Evolutionary conservation across 768 basidiomycete species (phyloP).

Genomic region (Gyrodon lividus): DNA sequence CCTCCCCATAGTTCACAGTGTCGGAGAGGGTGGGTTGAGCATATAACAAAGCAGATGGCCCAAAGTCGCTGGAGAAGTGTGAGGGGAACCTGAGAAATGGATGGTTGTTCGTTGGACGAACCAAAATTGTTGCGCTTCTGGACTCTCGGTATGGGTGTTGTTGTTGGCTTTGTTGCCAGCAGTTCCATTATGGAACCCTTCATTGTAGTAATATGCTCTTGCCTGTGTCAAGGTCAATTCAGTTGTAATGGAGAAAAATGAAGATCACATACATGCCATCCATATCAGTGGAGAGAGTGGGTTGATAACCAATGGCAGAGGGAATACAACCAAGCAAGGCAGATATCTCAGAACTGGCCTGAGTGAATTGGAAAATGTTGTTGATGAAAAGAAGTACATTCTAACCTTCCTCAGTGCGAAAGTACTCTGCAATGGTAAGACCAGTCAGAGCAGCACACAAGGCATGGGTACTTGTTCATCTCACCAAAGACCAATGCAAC

Average conservation of each 20-base stretch:
- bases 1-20: too few relatives aligned
- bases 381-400: slow-evolving; percentile 99
- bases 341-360: slow-evolving; percentile 99
- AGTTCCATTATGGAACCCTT: too few relatives aligned
- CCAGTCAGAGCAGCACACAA: slow-evolving; percentile 96
- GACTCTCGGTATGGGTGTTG: too few relatives aligned
- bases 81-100: too few relatives aligned
- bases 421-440: too few relatives aligned
- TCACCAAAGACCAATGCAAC: too few relatives aligned
- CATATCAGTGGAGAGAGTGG: slow-evolving; percentile 99
- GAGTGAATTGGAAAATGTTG: slow-evolving; percentile 99
- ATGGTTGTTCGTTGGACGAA: too few relatives aligned
- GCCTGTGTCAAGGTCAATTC: slow-evolving; percentile 47
- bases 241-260: background rate
- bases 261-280: slow-evolving; percentile 84
- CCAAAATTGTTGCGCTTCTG: too few relatives aligned
- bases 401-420: slow-evolving; percentile 99
- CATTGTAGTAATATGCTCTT: slow-evolving; percentile 92
- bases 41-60: too few relatives aligned
- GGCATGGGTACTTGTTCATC: slow-evolving; percentile 99
- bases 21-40: too few relatives aligned
- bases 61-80: too few relatives aligned
- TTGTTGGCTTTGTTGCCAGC: too few relatives aligned
- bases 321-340: slow-evolving; percentile 99
- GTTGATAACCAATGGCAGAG: slow-evolving; percentile 99